A percentile compares a stretch with the other conserved stretches of the same genome.
Evolutionary conservation across 2,329 filamentous ascomycete genomes (phyloP).

Genomic region (Chrysoporthe cubensis): DNA sequence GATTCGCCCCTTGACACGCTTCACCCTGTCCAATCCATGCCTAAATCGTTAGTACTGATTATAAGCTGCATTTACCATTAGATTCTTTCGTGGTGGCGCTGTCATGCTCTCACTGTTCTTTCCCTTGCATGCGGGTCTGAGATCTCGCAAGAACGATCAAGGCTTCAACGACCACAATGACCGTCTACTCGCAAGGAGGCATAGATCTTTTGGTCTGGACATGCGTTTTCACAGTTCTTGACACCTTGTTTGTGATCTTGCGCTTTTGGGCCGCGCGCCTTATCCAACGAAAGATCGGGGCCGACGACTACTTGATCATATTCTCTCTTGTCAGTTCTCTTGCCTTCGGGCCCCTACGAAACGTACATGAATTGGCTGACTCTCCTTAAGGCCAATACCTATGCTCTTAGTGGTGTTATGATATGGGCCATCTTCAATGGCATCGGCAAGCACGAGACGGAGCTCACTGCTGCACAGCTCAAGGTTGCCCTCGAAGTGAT

Average conservation of each 20-base stretch:
- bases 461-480: not conserved
- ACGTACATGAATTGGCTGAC: not conserved
- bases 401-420: not conserved
- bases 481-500: not conserved
- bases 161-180: not conserved
- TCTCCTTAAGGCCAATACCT: not conserved
- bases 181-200: conserved; percentile 1
- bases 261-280: conserved; percentile 7
- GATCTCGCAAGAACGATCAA: not conserved
- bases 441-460: not conserved
- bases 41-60: not conserved
- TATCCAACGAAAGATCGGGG: not conserved
- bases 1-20: not conserved
- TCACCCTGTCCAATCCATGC: not conserved
- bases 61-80: not conserved
- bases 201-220: conserved; percentile 7
- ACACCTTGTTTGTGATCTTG: not conserved
- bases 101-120: not conserved
- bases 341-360: not conserved
- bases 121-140: not conserved
- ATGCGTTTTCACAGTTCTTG: conserved; percentile 2
- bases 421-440: conserved; percentile 11
- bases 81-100: not conserved
- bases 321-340: conserved; percentile 4
- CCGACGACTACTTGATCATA: conserved; percentile 5